These are phyloP conservation scores for Boletus sensibilis DNA, from an alignment of 768 basidiomycete genomes.

Conservation along the genomic window DNA sequence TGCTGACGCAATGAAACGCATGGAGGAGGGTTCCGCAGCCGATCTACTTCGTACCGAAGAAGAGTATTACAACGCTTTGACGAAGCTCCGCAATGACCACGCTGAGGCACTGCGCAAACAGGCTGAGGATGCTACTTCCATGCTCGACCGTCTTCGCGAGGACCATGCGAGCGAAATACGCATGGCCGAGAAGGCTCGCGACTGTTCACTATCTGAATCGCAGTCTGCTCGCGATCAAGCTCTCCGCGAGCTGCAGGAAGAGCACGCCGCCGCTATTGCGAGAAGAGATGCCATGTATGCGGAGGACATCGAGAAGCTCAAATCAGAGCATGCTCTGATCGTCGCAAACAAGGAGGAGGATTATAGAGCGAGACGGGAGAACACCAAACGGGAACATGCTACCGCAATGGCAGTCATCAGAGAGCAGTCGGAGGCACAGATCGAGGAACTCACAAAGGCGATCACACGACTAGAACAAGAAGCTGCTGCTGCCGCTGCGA, in stretches of 20 bases:
- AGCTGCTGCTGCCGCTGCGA: slow-evolving; percentile 37
- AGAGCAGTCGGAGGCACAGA: slow-evolving; percentile 41
- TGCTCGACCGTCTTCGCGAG: slow-evolving; percentile 67
- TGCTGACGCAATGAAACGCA: slow-evolving; percentile 53
- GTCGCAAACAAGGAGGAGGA: slow-evolving; percentile 61
- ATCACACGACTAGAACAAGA: slow-evolving; percentile 50
- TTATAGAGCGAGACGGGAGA: slow-evolving; percentile 40
- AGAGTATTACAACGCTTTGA: slow-evolving; percentile 79
- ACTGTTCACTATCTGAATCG: slow-evolving; percentile 74
- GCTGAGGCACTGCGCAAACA: slow-evolving; percentile 61
- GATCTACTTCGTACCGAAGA: slow-evolving; percentile 69
- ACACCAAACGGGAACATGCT: slow-evolving; percentile 37
- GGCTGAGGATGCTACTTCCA: slow-evolving; percentile 55
- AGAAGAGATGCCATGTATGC: slow-evolving; percentile 64
- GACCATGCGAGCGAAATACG: slow-evolving; percentile 75
- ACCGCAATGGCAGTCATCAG: slow-evolving; percentile 30
- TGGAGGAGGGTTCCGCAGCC: slow-evolving; percentile 56
- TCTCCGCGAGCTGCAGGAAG: slow-evolving; percentile 67
- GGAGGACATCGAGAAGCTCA: slow-evolving; percentile 65
- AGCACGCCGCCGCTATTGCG: slow-evolving; percentile 63
- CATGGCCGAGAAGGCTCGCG: slow-evolving; percentile 70
- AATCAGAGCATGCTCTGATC: slow-evolving; percentile 57
- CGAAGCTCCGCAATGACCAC: slow-evolving; percentile 73
- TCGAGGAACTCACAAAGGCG: slow-evolving; percentile 61
- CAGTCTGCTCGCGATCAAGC: slow-evolving; percentile 62